phyloP scores from a whole-genome alignment of 163 green algal species.

The Prototheca wickerhamii region DNA sequence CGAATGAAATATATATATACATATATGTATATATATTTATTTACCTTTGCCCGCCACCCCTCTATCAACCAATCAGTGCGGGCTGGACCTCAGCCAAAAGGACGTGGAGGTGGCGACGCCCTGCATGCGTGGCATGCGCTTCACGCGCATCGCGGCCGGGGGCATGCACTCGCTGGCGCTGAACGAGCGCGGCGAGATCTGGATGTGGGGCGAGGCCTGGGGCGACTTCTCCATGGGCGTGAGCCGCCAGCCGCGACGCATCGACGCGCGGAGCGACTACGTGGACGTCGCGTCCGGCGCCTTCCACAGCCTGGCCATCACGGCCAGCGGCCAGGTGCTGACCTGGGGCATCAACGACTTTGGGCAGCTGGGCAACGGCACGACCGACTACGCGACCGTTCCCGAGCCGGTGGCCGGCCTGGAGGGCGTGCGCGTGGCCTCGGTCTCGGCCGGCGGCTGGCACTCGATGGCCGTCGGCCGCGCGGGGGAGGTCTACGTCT shows the following conservation, averaged over 20 bases:
- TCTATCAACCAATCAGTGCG: too few relatives aligned
- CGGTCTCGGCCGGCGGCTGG: constrained; percentile 80
- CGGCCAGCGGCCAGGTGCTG: constrained; percentile 8
- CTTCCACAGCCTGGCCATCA: constrained; percentile 88
- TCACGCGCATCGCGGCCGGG: constrained; percentile 65
- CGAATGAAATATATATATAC: too few relatives aligned
- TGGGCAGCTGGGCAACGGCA: constrained; percentile 76
- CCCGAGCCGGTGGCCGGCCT: constrained; percentile 31
- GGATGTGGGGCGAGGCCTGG: constrained; percentile 87
- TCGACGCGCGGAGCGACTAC: constrained; percentile 26
- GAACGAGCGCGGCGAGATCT: constrained; percentile 62
- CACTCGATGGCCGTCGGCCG: constrained; percentile 61
- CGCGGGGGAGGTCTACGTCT: constrained; percentile 61
- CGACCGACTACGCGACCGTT: constrained; percentile 60
- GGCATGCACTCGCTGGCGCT: constrained; percentile 90
- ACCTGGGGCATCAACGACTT: constrained; percentile 68
- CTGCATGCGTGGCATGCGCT: constrained; percentile 43
- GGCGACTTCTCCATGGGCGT: constrained; percentile 68
- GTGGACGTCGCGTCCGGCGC: constrained; percentile 69
- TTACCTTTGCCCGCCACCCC: too few relatives aligned
- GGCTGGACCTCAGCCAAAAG: constrained; percentile 15
- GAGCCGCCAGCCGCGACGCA: constrained; percentile 30
- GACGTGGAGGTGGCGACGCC: constrained; percentile 49
- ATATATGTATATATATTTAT: too few relatives aligned
- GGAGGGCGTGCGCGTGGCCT: constrained; percentile 45